Evolutionary conservation across 1,139 yeast species (phyloP), one percentile per base, ranked within the genome.

Genomic region (Debaryomyces subglobosus): DNA sequence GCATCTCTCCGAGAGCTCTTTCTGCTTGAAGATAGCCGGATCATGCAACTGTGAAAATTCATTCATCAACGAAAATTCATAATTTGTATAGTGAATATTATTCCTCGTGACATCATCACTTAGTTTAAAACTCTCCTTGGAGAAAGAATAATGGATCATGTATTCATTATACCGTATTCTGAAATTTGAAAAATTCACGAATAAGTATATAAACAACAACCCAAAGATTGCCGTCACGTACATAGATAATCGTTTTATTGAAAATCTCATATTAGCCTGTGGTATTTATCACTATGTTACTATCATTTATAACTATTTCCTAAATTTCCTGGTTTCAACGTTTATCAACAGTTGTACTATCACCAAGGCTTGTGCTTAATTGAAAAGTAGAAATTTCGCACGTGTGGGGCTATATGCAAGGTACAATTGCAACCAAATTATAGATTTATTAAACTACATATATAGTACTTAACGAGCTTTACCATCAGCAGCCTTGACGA

Each of bases 401-500:
- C 45, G 45, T 42, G 45, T 21, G 27, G 20, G 27, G 20, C 15
- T 18, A 24, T 37, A 16, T 35, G 38, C 38, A 21, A 13, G 23
- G 21, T 12, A 30, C 20, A 39, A 40, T 30, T 40, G 43, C 43
- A 40, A 21, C 36, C 43, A 40, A 30, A 25, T 20, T 18, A 20
- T 12, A 40, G 21, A 30, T 30, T 40, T 30, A 39, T 39, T 40
- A 40, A 8, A 40, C 27, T 40, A 40, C 24, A 30, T 35, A 42
- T 18, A 34, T 42, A 24, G 39, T 35, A 42, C 54, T 71, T 75
- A 75, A 67, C 81, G 77, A 51, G 79, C 80, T 80, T 92, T 92
- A 76, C 97, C 97, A 52, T 96, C 96, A 70, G 96, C 97, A 54
- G 97, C 91, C 79, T 96, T 88, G 79, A 92, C 89, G 77, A 86